phyloP scores from a whole-genome alignment of 108 stramenopile genomes.

The Skeletonema menzelii region DNA sequence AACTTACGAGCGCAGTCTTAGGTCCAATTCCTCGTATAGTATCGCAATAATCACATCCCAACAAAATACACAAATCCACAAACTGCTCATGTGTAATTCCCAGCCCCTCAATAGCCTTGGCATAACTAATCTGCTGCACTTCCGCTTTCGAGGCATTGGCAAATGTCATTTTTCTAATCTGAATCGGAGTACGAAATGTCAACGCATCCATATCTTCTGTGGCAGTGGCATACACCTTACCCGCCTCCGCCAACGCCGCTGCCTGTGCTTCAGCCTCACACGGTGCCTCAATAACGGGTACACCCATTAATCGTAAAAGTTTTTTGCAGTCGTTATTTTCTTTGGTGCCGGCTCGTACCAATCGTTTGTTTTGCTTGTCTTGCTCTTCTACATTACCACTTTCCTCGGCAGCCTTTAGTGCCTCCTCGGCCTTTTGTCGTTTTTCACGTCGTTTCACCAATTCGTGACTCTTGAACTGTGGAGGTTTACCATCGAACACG shows the following conservation, averaged over 20 bases:
- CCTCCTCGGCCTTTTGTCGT: constrained; percentile 90
- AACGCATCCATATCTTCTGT: constrained; percentile 99
- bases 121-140: constrained; percentile 88
- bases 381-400: constrained; percentile 87
- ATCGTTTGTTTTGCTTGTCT: constrained; percentile 82
- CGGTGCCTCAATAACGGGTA: constrained; percentile 92
- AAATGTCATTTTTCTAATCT: constrained; percentile 93
- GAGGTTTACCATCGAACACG: constrained; percentile 99
- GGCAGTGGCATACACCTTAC: constrained; percentile 93
- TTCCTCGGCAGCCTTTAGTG: constrained; percentile 82
- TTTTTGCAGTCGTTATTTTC: constrained; percentile 89
- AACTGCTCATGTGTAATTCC: constrained; percentile 95
- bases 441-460: constrained; percentile 90
- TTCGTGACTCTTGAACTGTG: constrained; percentile 94
- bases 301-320: constrained; percentile 95
- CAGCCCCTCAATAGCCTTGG: constrained; percentile 89
- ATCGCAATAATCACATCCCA: constrained; percentile 98
- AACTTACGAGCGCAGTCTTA: constrained; percentile 83
- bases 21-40: constrained; percentile 97
- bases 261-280: constrained; percentile 99
- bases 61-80: constrained; percentile 96
- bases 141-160: constrained; percentile 67
- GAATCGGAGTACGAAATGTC: constrained; percentile 92
- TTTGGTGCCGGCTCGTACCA: constrained; percentile 85
- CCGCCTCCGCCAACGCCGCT: constrained; percentile 84